phyloP scores from a whole-genome alignment of 495 filamentous ascomycete species.

The Schizothecium vesticola region DNA sequence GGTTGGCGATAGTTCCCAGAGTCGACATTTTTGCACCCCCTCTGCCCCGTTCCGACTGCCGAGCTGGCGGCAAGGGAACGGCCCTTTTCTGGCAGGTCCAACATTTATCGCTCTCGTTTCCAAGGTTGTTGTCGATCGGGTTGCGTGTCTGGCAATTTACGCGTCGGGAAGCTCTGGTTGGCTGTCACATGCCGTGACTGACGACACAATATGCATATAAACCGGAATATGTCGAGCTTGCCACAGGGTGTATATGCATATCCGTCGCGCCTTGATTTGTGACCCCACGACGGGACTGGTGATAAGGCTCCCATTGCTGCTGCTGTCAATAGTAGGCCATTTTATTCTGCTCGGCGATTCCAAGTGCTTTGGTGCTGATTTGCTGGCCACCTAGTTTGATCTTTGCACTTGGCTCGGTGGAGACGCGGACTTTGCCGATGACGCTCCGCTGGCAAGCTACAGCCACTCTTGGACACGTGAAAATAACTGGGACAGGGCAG shows the following conservation, averaged over 20 bases:
- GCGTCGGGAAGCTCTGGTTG: not conserved
- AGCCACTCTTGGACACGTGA: conserved; percentile 21
- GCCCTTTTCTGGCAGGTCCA: not conserved
- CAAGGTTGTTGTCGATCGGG: not conserved
- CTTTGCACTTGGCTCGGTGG: not conserved
- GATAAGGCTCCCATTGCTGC: conserved; percentile 1
- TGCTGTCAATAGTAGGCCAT: not conserved
- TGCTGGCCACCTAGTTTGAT: not conserved
- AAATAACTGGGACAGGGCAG: conserved; percentile 17
- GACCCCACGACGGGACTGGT: not conserved
- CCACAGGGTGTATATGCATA: conserved; percentile 12
- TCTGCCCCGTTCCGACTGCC: not conserved
- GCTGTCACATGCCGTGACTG: conserved; percentile 17
- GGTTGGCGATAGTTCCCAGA: no score
- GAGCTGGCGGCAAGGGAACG: not conserved
- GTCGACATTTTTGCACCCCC: no score
- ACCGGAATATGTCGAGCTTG: not conserved
- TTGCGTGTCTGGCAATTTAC: conserved; percentile 3
- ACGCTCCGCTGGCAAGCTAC: conserved; percentile 2
- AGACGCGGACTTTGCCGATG: conserved; percentile 8
- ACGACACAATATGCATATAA: conserved; percentile 6
- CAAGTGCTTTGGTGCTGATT: not conserved
- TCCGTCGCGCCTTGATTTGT: not conserved
- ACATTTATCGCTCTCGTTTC: not conserved
- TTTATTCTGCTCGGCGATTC: not conserved